Evolutionary conservation across 345 rosid species (phyloP).

Genomic region (Murraya koenigii): DNA sequence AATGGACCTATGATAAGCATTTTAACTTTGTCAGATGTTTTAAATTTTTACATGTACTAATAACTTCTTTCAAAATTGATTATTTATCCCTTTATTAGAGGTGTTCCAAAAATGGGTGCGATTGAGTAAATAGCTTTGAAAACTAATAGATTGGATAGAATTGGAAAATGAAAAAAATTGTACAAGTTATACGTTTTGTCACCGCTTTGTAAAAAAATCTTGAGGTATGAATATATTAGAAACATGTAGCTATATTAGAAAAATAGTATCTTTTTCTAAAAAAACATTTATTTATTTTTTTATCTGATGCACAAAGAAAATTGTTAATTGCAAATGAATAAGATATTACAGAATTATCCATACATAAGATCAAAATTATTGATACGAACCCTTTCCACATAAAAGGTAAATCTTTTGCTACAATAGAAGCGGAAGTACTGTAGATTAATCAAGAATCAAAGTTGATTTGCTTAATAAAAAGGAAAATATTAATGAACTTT

Average conservation of each 20-base stretch:
- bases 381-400: not conserved
- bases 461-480: no score
- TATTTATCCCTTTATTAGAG: not conserved
- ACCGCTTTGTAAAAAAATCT: not conserved
- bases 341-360: not conserved
- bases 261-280: not conserved
- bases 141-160: not conserved
- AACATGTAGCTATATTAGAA: not conserved
- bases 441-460: not conserved
- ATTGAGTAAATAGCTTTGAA: not conserved
- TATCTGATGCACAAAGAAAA: no score
- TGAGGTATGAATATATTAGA: not conserved
- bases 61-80: not conserved
- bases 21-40: not conserved
- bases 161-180: not conserved
- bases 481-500: no score
- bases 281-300: no score
- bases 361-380: not conserved
- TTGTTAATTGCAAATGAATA: not conserved
- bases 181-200: not conserved
- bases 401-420: not conserved
- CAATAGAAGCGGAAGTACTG: not conserved
- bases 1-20: no score
- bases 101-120: not conserved
- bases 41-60: not conserved